phyloP scores from a whole-genome alignment of 495 filamentous ascomycete species.

The Aspergillus carlsbadensis region DNA sequence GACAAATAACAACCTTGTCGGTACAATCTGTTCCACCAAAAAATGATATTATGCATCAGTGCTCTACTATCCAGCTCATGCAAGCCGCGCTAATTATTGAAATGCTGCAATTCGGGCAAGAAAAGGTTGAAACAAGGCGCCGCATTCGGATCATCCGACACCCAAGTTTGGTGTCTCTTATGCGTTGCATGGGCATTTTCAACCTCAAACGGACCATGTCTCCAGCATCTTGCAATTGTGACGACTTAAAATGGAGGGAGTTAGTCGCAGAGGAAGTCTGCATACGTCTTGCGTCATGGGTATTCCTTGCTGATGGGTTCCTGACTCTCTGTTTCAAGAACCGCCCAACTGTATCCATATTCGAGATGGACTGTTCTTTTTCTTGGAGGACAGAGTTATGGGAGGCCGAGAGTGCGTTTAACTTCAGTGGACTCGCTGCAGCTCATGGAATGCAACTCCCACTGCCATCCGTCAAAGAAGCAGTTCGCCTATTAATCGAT shows the following conservation, averaged over 20 bases:
- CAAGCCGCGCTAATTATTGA: conserved; percentile 40
- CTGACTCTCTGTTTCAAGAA: conserved; percentile 42
- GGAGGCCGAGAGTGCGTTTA: conserved; percentile 33
- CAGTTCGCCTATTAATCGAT: conserved; percentile 27
- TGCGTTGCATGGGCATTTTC: conserved; percentile 35
- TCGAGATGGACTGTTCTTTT: conserved; percentile 39
- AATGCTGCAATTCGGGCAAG: conserved; percentile 41
- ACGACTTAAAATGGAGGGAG: conserved; percentile 27
- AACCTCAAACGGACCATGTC: conserved; percentile 23
- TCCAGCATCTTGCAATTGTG: conserved; percentile 12
- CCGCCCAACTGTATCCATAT: conserved; percentile 33
- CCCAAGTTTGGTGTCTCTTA: conserved; percentile 36
- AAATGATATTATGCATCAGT: conserved; percentile 7
- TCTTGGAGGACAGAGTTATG: conserved; percentile 38
- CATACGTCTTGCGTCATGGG: conserved; percentile 39
- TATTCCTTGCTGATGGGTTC: conserved; percentile 39
- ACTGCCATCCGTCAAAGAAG: conserved; percentile 29
- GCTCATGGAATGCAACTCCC: conserved; percentile 9
- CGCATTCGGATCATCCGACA: conserved; percentile 40
- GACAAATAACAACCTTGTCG: conserved; percentile 26
- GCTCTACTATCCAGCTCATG: conserved; percentile 29
- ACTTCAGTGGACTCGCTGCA: conserved; percentile 27
- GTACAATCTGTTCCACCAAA: conserved; percentile 1
- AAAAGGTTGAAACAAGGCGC: conserved; percentile 31
- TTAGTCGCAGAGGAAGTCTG: conserved; percentile 36